phyloP scores from a whole-genome alignment of 352 stramenopile species.

The Nothophytophthora sp. region DNA sequence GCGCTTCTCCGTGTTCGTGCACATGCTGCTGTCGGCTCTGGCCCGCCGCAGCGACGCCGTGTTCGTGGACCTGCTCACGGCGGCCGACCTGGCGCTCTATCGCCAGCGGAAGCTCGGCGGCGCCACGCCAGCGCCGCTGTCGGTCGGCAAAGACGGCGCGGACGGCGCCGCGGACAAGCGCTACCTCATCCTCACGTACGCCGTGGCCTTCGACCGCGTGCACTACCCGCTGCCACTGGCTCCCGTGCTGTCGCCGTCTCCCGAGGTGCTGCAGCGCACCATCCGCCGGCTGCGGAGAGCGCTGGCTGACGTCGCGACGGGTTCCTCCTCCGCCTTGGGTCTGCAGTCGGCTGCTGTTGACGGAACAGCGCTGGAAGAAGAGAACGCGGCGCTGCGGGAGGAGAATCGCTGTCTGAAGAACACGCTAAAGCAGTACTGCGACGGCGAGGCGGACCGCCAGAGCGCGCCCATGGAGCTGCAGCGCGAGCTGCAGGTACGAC shows the following conservation, averaged over 20 bases:
- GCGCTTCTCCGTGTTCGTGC: constrained; percentile 90
- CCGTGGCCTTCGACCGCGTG: constrained; percentile 93
- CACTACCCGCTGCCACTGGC: constrained; percentile 92
- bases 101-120: constrained; percentile 69
- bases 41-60: constrained; percentile 74
- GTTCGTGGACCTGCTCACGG: constrained; percentile 92
- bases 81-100: constrained; percentile 84
- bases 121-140: neutral
- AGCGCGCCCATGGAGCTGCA: constrained; percentile 48
- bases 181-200: constrained; percentile 95
- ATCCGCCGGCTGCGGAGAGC: constrained; percentile 59
- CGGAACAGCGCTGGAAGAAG: constrained; percentile 25
- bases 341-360: neutral
- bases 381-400: constrained; percentile 51
- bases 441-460: constrained; percentile 3
- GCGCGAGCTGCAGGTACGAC: constrained; percentile 40
- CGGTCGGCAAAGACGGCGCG: no score
- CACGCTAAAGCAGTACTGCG: constrained; percentile 62
- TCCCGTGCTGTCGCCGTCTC: constrained; percentile 59
- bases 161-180: constrained; percentile 52
- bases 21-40: constrained; percentile 91
- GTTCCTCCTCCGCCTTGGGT: no score
- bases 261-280: constrained; percentile 79
- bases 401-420: constrained; percentile 71
- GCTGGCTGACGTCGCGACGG: constrained; percentile 16